Evolutionary conservation across 169 alveolate genomes (phyloP).

Genomic region (Cryptosporidium sp.): DNA sequence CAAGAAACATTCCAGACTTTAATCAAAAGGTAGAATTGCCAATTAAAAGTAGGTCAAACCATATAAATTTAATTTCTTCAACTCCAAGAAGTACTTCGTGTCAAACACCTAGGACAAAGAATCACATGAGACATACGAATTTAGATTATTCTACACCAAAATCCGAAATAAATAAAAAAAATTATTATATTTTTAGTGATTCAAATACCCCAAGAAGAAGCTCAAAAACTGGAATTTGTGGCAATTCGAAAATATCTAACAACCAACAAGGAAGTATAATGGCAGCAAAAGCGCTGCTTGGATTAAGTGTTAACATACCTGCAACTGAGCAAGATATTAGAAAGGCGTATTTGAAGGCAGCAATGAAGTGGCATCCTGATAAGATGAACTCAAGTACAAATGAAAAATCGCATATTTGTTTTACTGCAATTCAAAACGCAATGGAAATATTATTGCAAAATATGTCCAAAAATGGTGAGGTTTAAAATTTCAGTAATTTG

Average conservation of each 20-base stretch:
- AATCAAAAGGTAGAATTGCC: constrained; percentile 44
- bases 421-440: constrained; percentile 71
- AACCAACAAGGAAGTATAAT: constrained; percentile 23
- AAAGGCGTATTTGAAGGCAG: constrained; percentile 72
- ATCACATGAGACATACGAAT: background rate
- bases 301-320: constrained; percentile 52
- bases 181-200: background rate
- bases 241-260: background rate
- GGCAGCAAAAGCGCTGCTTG: constrained; percentile 72
- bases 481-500: background rate
- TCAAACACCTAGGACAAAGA: constrained; percentile 31
- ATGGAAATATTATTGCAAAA: constrained; percentile 45
- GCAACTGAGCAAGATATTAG: constrained; percentile 56
- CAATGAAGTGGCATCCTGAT: constrained; percentile 77
- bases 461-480: constrained; percentile 22
- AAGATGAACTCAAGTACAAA: constrained; percentile 6
- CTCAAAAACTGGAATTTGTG: background rate
- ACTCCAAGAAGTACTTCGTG: constrained; percentile 38
- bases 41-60: constrained; percentile 8
- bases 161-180: background rate
- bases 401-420: constrained; percentile 48
- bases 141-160: background rate
- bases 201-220: constrained; percentile 33
- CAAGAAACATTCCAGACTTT: constrained; percentile 2
- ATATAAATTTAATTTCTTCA: background rate